Conservation (phyloP, 352 stramenopile species). For the Pseudoperonospora humuli region DNA sequence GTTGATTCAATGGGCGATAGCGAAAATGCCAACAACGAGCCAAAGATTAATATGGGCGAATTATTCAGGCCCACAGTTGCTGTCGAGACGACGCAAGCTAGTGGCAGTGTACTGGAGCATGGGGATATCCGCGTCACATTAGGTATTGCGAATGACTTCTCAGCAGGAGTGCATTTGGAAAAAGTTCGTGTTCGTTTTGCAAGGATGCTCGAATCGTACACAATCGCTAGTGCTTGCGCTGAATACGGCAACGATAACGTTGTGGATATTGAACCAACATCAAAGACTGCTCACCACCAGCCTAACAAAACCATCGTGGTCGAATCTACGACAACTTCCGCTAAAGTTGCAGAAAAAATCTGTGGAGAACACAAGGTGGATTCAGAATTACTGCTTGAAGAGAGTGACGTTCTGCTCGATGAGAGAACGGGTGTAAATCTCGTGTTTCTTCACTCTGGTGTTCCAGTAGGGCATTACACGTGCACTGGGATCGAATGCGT, state of each 20-base stretch:
- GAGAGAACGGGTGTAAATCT: slow-evolving; percentile 46
- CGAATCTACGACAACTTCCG: not conserved
- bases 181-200: slow-evolving; percentile 41
- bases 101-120: slow-evolving; percentile 32
- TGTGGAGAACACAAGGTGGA: not conserved
- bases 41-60: slow-evolving; percentile 43
- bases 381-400: slow-evolving; percentile 32
- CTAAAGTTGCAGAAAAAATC: not conserved
- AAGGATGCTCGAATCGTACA: not conserved
- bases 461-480: slow-evolving; percentile 41
- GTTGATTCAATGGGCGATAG: not conserved
- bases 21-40: not conserved
- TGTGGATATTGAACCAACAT: not conserved
- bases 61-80: slow-evolving; percentile 39
- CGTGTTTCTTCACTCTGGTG: slow-evolving; percentile 35
- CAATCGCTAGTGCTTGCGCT: not conserved
- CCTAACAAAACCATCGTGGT: not conserved
- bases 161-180: slow-evolving; percentile 48
- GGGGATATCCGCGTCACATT: slow-evolving; percentile 53
- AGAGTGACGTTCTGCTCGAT: slow-evolving; percentile 51
- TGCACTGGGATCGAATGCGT: slow-evolving; percentile 52
- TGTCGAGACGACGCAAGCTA: slow-evolving; percentile 51
- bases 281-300: not conserved
- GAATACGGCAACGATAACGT: not conserved
- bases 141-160: slow-evolving; percentile 49